Base-by-base conservation (phyloP, 1,139 yeast genomes). In the Taphrina wiesneri region DNA sequence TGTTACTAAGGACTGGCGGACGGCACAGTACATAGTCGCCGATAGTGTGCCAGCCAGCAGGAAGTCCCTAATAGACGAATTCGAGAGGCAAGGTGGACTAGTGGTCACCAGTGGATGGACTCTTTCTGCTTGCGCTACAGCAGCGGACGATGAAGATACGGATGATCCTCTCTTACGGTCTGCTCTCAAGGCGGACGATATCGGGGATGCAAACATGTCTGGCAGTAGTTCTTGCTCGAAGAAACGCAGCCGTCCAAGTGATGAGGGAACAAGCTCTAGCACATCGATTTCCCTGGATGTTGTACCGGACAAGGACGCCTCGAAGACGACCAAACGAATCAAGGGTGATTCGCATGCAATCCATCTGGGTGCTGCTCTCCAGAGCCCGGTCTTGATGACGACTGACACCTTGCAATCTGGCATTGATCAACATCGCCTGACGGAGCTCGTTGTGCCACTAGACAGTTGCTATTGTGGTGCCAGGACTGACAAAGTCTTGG, bases 381-480 rank as follows among this genome's bases (percentile, higher is more conserved):
- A 3, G 9, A 43, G 25, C 19, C 17, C 17, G 9, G n/a, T 15
- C 9, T 5, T 4, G 15, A 15, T 11, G n/a, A 11, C 17, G 4
- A 5, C 15, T 5, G 15, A 15, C 41, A 4, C 17, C 5, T 17
- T 17, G 41, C 5, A 17, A 9, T 7, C 7, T 19, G 25, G 13
- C 9, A 19, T 9, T 15, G 9, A 5, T 26, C 25, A 43, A 19
- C 3, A 6, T 21, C 47, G 25, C n/a, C 26, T 43, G 4, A 17
- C n/a, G 4, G 53, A 47, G 11, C 32, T 28, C 26, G 23, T 47
- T n/a, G 53, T 47, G 32, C 32, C 32, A 4, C 17, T 47, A 9
- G 56, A 51, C 43, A 21, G 11, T 13, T 51, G 43, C 28, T 51
- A 51, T 51, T 17, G 56, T 32, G 56, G 43, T 11, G 26, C 56